phyloP scores from a whole-genome alignment of 331 rosid species.

The Saraca asoca region DNA sequence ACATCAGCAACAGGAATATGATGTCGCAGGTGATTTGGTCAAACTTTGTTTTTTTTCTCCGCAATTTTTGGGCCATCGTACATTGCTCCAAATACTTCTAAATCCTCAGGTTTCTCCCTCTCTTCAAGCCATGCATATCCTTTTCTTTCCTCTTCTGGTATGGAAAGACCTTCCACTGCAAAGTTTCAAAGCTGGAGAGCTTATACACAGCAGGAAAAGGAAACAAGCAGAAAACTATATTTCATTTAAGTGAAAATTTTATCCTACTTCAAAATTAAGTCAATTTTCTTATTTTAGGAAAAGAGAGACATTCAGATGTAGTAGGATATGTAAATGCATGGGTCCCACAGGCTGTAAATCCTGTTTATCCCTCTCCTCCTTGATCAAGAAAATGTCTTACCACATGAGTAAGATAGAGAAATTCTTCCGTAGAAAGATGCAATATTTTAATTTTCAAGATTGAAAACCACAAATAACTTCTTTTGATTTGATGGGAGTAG shows the following conservation, averaged over 20 bases:
- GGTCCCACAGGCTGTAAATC: too few species aligned
- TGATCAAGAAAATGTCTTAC: too few species aligned
- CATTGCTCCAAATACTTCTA: constrained; percentile 54
- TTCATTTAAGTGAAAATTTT: neutral
- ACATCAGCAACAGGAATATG: constrained; percentile 21
- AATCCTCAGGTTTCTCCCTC: constrained; percentile 64
- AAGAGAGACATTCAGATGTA: too few species aligned
- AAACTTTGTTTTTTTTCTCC: constrained; percentile 39
- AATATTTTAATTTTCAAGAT: too few species aligned
- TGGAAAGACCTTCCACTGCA: constrained; percentile 57
- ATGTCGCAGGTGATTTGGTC: constrained; percentile 25
- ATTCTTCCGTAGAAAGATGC: too few species aligned
- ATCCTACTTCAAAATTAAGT: too few species aligned
- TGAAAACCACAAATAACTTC: too few species aligned
- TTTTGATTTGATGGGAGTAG: too few species aligned
- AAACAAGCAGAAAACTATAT: neutral
- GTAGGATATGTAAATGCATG: too few species aligned
- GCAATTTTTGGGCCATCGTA: constrained; percentile 73
- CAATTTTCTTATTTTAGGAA: too few species aligned
- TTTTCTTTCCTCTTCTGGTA: constrained; percentile 63
- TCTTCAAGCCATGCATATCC: constrained; percentile 83
- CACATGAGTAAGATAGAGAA: too few species aligned
- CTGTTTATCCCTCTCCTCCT: too few species aligned
- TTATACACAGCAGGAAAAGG: constrained; percentile 8
- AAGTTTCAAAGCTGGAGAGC: neutral